Evolutionary conservation across 2,329 filamentous ascomycete species (phyloP).

Genomic region (Aspergillus alliaceus): DNA sequence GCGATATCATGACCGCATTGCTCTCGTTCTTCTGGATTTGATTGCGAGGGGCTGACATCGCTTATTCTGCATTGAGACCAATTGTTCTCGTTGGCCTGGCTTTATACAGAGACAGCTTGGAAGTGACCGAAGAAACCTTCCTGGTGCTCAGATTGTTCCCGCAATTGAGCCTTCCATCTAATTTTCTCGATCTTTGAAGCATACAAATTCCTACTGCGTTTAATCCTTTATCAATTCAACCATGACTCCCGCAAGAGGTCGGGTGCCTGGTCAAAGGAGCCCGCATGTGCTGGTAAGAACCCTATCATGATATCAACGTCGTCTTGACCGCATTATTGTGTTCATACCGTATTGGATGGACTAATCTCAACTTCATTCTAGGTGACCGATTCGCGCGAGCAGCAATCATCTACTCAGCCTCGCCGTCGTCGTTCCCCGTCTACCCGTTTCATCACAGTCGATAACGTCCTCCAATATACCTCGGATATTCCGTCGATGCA

Average conservation of each 20-base stretch:
- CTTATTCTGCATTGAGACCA: background rate
- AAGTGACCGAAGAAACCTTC: background rate
- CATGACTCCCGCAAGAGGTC: slow-evolving; percentile 32
- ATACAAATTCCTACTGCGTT: background rate
- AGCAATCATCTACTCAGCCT: slow-evolving; percentile 28
- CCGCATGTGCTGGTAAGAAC: slow-evolving; percentile 45
- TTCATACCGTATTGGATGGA: too few species aligned
- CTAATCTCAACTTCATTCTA: too few species aligned
- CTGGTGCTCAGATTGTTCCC: background rate
- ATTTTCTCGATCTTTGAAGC: background rate
- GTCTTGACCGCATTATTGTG: background rate
- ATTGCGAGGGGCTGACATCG: background rate
- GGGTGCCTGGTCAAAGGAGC: slow-evolving; percentile 40
- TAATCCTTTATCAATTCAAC: background rate
- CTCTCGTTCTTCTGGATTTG: background rate
- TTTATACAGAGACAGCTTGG: background rate
- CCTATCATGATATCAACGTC: background rate
- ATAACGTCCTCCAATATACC: slow-evolving; percentile 90
- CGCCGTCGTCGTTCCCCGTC: slow-evolving; percentile 36
- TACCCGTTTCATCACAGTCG: slow-evolving; percentile 81
- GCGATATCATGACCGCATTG: background rate
- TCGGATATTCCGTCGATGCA: slow-evolving; percentile 95
- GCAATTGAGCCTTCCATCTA: background rate
- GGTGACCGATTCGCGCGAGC: slow-evolving; percentile 48
- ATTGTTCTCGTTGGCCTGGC: background rate